Evolutionary conservation across 345 rosid species (phyloP).

Genomic region (Corymbia maculata): DNA sequence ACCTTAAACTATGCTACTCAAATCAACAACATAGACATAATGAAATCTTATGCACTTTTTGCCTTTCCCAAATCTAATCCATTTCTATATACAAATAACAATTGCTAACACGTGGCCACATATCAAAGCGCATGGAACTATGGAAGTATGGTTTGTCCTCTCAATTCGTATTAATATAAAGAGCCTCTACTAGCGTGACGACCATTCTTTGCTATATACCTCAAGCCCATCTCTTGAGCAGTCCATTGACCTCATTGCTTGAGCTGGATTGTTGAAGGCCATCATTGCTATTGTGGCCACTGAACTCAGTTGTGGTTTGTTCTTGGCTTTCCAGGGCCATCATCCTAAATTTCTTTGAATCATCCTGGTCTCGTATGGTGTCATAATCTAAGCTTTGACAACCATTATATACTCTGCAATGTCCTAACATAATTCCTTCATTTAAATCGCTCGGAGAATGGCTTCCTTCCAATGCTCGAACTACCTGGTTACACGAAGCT

Average conservation of each 20-base stretch:
- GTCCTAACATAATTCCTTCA: conserved; percentile 40
- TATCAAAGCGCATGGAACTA: not conserved
- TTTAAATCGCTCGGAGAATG: conserved; percentile 46
- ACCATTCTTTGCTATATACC: conserved; percentile 5
- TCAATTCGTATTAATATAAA: not conserved
- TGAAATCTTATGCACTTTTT: not conserved
- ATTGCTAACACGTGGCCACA: not conserved
- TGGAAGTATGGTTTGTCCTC: not conserved
- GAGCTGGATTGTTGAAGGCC: conserved; percentile 26
- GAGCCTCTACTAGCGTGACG: not conserved
- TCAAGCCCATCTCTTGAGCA: no score
- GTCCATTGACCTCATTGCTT: no score
- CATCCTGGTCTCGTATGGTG: conserved; percentile 50
- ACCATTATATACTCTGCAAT: conserved; percentile 23
- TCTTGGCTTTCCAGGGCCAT: conserved; percentile 54
- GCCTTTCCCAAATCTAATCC: not conserved
- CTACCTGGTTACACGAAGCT: conserved; percentile 34
- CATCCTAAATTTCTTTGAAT: conserved; percentile 57
- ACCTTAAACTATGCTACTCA: not conserved
- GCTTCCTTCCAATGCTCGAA: conserved; percentile 71
- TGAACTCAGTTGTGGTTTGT: conserved; percentile 32
- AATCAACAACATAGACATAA: not conserved
- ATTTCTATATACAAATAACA: not conserved
- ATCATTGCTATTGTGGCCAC: conserved; percentile 37
- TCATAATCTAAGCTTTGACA: conserved; percentile 49